Percentiles rank a stretch among this genome's conserved stretches.
phyloP scores from a whole-genome alignment of 2,329 filamentous ascomycete species.

The Ascomycota sp. region DNA sequence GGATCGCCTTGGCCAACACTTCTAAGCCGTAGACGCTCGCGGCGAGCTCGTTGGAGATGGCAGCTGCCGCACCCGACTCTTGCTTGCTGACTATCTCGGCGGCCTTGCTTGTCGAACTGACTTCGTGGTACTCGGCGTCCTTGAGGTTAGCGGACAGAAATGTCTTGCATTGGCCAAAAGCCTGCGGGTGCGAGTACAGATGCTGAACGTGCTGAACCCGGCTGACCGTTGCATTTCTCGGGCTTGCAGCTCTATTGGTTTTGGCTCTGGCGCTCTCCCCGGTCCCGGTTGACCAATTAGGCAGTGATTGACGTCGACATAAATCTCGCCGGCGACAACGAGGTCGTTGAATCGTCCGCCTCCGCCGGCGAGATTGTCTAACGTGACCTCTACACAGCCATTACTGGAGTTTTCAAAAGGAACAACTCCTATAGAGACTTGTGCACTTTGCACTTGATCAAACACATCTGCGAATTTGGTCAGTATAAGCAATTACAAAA shows the following conservation, averaged over 20 bases:
- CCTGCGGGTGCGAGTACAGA: conserved; percentile 86
- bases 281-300: conserved; percentile 37
- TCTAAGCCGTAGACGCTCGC: conserved; percentile 47
- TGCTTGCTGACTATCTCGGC: conserved; percentile 54
- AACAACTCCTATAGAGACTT: conserved; percentile 55
- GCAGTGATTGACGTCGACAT: conserved; percentile 75
- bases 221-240: too few relatives aligned
- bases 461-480: conserved; percentile 46
- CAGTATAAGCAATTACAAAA: neutral
- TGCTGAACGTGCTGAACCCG: conserved; percentile 44
- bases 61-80: conserved; percentile 41
- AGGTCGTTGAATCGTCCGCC: conserved; percentile 43
- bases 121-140: conserved; percentile 61
- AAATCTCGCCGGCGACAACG: conserved; percentile 63
- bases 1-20: conserved; percentile 47
- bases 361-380: conserved; percentile 73
- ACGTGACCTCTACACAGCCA: conserved; percentile 73
- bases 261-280: conserved; percentile 20
- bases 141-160: conserved; percentile 55
- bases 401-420: conserved; percentile 95
- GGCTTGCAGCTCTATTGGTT: conserved; percentile 26
- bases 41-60: conserved; percentile 59
- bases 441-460: conserved; percentile 47
- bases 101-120: conserved; percentile 67
- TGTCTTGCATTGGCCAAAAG: conserved; percentile 70